Percentiles rank a stretch among this genome's conserved stretches.
phyloP scores from a whole-genome alignment of 495 filamentous ascomycete species.

The Extremus antarcticus region DNA sequence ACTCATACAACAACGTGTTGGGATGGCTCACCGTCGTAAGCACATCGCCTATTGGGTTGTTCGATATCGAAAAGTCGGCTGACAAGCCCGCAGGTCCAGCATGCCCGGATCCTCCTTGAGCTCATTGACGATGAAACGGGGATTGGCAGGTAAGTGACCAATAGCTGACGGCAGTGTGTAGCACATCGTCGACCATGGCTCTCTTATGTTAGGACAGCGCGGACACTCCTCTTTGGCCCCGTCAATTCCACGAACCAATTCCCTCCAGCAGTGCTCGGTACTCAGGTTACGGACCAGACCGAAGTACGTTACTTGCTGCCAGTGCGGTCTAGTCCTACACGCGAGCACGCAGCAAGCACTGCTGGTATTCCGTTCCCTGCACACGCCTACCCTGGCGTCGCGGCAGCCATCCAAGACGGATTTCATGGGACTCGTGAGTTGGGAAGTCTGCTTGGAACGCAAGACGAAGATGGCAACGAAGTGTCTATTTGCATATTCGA shows the following conservation, averaged over 20 bases:
- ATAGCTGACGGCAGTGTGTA: slow-evolving; percentile 42
- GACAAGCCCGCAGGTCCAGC: not conserved
- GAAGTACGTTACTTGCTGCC: not conserved
- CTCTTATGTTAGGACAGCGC: slow-evolving; percentile 49
- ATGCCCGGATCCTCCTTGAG: not conserved
- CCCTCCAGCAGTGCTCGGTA: slow-evolving; percentile 23
- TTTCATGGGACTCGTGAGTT: not conserved
- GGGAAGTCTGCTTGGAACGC: not conserved
- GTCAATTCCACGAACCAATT: slow-evolving; percentile 54
- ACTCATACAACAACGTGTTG: slow-evolving; percentile 44
- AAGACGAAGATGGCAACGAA: not conserved
- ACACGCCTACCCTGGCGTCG: not conserved
- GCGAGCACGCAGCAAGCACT: slow-evolving; percentile 22
- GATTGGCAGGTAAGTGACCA: too few relatives aligned
- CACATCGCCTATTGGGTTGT: slow-evolving; percentile 44
- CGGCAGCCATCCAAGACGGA: not conserved
- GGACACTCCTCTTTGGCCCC: slow-evolving; percentile 57
- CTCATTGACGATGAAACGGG: not conserved
- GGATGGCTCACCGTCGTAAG: slow-evolving; percentile 64
- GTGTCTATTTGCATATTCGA: slow-evolving; percentile 27
- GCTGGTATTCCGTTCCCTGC: not conserved
- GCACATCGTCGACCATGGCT: slow-evolving; percentile 55
- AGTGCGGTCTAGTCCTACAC: not conserved
- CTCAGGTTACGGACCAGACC: not conserved
- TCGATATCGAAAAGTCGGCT: not conserved